Evolutionary conservation across 2,329 filamentous ascomycete genomes (phyloP), one percentile per base, ranked within the genome.

Genomic region (Monosporascus sp.): DNA sequence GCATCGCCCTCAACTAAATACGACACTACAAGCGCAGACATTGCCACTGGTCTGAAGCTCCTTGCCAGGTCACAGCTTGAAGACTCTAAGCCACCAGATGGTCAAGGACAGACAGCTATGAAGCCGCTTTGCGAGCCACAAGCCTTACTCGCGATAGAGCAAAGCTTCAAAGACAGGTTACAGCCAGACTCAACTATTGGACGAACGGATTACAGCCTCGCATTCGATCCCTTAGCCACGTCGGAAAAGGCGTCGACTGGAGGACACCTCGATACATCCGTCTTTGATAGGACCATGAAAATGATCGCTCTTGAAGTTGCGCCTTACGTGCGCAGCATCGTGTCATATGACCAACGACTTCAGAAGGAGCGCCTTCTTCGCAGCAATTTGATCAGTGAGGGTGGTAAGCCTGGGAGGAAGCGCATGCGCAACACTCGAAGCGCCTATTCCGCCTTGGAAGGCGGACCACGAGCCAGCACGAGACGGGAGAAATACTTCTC

Each of bases 291-390:
- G 44, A 83, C 84, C 0, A 73, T 88, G 61, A 68, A 70, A 0
- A 75, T 85, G 20, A 82, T 96, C 35, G 78, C 82, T 0, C 73
- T 86, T 14, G 94, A 99, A 58, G 76, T 97, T 2, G 92, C 91
- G 0, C 94, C 95, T 0, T 97, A 90, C 67, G 82, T 97, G n/a
- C 88, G 95, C 11, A 79, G 80, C 38, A 97, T 99, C 55, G 84
- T 93, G 2, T 78, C 84, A 0, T 88, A 87, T 64, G 93, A 97
- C 61, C 74, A 83, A 20, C 78, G 77, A 1, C 78, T 94, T 1
- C 87, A 90, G 63, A 75, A 83, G 55, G 82, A 90, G 58, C 81
- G 90, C 11, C 67, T 81, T 7, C 78, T 79, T 18, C 69, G 89
- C 9, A 83, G 82, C 58, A 83, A 76, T 51, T 68, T 90, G 1